Conservation (phyloP, 805 yeast genomes). For the Wickerhamomyces hampshirensis region DNA sequence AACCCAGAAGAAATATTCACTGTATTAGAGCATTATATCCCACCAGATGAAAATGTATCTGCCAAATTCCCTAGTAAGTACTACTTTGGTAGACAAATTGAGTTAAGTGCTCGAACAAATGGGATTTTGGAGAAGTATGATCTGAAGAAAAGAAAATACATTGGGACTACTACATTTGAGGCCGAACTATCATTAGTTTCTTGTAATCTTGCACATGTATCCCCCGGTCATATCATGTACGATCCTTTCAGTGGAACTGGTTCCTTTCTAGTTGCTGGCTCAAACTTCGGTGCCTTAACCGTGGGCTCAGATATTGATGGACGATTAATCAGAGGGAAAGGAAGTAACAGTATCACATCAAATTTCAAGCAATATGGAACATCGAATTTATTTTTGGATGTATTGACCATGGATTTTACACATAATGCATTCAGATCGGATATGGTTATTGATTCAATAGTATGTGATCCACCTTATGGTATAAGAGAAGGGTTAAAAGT, state of each 20-base stretch:
- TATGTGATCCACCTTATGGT: conserved; percentile 98
- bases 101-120: conserved; percentile 53
- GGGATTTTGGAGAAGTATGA: conserved; percentile 75
- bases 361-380: conserved; percentile 78
- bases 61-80: conserved; percentile 47
- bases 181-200: conserved; percentile 87
- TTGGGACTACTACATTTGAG: conserved; percentile 96
- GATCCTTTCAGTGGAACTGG: conserved; percentile 99
- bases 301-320: conserved; percentile 92
- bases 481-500: conserved; percentile 94
- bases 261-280: conserved; percentile 84
- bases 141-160: conserved; percentile 74
- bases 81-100: conserved; percentile 76
- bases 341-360: conserved; percentile 46
- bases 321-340: conserved; percentile 69
- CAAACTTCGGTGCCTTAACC: conserved; percentile 73
- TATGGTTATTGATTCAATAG: conserved; percentile 68
- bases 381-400: conserved; percentile 57
- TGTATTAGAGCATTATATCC: conserved; percentile 69
- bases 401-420: conserved; percentile 90
- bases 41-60: conserved; percentile 36
- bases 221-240: conserved; percentile 60
- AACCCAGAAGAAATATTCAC: conserved; percentile 68
- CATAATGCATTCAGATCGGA: conserved; percentile 71
- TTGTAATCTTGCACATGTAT: conserved; percentile 79